Evolutionary conservation across 1,139 yeast genomes (phyloP), one percentile per base, ranked within the genome.

Genomic region (Candida sanyaensis): DNA sequence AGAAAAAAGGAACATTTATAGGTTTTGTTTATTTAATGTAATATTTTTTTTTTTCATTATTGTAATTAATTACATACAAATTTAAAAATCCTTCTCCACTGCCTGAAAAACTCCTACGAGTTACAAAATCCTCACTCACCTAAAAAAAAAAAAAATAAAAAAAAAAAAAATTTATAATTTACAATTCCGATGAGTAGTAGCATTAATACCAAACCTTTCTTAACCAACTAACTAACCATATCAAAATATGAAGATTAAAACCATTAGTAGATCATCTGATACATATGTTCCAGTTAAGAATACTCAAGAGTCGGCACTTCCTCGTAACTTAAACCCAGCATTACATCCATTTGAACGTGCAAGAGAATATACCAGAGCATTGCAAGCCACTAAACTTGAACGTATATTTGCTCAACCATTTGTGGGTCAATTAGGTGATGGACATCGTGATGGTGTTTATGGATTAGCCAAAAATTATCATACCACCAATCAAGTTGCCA

Each of bases 321-420:
- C 97, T 0, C 78, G 99, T 53, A 95, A 95, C 66, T 73, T 95
- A 61, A 87, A 93, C 62, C 97, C 99, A 2, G 96, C 96, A 21
- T 75, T 93, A 45, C 99, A 95, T 69, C 99, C 98, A 0, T 93
- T 93, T 62, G 98, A 95, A 69, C 78, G 98, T 56, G 97, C 98
- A 4, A 77, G 99, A 63, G 99, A 95, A 67, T 95, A 95, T 62
- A 89, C 97, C 13, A 81, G 92, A 56, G 99, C 99, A 1, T 70
- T 95, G 47, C 92, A 91, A 50, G 98, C 99, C 26, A 92, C 98
- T 13, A 95, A 95, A 65, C 69, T 95, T 70, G 98, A 92, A 63
- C 77, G 97, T 57, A 87, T 93, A 89, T 93, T 95, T 78, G 99
- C 99, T 0, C 92, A 92, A 63, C 99, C 99, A 5, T 93, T 95